Conservation (phyloP, 345 rosid genomes). For the Citrus medica region DNA sequence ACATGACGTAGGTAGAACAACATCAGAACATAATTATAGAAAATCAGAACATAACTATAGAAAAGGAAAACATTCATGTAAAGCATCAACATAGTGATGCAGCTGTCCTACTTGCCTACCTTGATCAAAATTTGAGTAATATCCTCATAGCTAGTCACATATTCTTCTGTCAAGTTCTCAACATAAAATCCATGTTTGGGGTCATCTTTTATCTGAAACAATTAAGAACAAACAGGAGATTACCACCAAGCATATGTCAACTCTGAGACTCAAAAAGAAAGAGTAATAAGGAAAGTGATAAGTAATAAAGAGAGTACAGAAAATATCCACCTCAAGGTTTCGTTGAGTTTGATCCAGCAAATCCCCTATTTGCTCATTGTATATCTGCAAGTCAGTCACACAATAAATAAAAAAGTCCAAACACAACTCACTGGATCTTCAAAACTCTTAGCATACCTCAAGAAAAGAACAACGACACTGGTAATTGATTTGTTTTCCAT, state of each 20-base stretch:
- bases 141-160: conserved; percentile 80
- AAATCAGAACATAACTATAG: background rate
- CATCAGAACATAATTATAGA: background rate
- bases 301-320: background rate
- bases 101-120: conserved; percentile 38
- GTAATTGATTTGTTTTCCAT: conserved; percentile 68
- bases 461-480: conserved; percentile 98
- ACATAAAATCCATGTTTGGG: conserved; percentile 73
- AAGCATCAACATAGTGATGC: background rate
- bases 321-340: conserved; percentile 67
- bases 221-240: conserved; percentile 6
- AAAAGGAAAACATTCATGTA: background rate
- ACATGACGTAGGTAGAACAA: background rate
- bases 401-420: conserved; percentile 3
- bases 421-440: background rate
- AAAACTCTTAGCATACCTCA: conserved; percentile 49
- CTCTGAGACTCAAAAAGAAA: background rate
- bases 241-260: background rate
- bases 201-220: conserved; percentile 75
- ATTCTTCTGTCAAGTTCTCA: conserved; percentile 85
- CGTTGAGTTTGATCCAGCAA: conserved; percentile 89
- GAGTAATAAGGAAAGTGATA: background rate
- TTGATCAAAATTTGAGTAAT: conserved; percentile 79
- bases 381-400: conserved; percentile 47
- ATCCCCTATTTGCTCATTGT: conserved; percentile 90